These are phyloP conservation scores for Zopfia rhizophila DNA, from an alignment of 2,329 filamentous ascomycete species.

Conservation along the genomic window DNA sequence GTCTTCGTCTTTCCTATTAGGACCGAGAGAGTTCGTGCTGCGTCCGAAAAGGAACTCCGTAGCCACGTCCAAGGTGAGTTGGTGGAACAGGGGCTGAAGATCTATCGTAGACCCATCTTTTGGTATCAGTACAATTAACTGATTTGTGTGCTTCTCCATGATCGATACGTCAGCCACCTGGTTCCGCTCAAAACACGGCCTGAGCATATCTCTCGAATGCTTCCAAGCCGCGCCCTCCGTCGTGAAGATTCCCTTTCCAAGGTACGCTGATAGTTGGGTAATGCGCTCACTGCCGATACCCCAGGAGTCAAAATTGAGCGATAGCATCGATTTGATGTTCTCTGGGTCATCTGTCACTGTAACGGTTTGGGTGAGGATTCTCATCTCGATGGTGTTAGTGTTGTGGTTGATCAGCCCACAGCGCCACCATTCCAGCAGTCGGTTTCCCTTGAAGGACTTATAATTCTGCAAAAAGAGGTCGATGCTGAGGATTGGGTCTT, in stretches of 20 bases:
- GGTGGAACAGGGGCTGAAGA: conserved; percentile 38
- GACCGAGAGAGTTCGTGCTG: conserved; percentile 27
- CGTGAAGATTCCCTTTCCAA: conserved; percentile 40
- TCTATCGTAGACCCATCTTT: conserved; percentile 33
- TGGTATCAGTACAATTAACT: conserved; percentile 32
- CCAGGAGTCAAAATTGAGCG: conserved; percentile 30
- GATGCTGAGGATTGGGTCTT: conserved; percentile 60
- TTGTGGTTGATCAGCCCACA: conserved; percentile 10
- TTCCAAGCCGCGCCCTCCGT: conserved; percentile 39
- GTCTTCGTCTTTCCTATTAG: conserved; percentile 6
- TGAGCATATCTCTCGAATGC: conserved; percentile 37
- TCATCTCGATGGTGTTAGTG: conserved; percentile 21
- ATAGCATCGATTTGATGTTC: conserved; percentile 36
- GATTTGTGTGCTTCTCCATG: conserved; percentile 32
- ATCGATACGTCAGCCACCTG: conserved; percentile 35
- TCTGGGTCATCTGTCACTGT: conserved; percentile 35
- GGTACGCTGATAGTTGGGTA: conserved; percentile 15
- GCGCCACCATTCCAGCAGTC: conserved; percentile 19
- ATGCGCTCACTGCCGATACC: conserved; percentile 30
- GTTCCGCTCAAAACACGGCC: conserved; percentile 38
- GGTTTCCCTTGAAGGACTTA: conserved; percentile 42
- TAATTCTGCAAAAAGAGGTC: conserved; percentile 56
- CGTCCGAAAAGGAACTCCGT: conserved; percentile 41
- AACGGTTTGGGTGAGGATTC: conserved; percentile 18
- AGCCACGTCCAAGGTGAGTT: conserved; percentile 35